Evolutionary conservation across 176 grass and related monocot species (phyloP).

Genomic region (Musa troglodytarum): DNA sequence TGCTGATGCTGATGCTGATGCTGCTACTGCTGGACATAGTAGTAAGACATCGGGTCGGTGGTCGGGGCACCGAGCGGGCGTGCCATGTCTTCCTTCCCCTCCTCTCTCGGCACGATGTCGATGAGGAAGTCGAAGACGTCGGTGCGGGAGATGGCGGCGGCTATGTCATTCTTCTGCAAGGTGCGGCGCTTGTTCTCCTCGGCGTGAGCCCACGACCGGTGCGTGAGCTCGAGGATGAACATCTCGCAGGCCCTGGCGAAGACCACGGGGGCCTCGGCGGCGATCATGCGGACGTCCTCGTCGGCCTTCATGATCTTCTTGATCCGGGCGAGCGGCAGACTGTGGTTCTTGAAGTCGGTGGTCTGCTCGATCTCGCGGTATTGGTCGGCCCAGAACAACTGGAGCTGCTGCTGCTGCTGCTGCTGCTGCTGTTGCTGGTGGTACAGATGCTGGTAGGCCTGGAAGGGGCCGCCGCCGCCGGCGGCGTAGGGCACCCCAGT

Average conservation of each 20-base stretch:
- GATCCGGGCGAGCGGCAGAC: not conserved
- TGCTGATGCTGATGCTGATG: too few relatives aligned
- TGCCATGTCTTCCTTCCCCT: not conserved
- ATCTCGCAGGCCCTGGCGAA: constrained; percentile 88
- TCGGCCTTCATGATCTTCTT: constrained; percentile 37
- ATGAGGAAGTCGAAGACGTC: constrained; percentile 28
- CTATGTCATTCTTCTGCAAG: constrained; percentile 22
- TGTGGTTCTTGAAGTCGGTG: constrained; percentile 7
- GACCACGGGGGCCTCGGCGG: constrained; percentile 80
- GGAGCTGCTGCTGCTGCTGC: constrained; percentile 9
- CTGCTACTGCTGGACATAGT: not conserved
- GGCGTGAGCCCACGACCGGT: constrained; percentile 38
- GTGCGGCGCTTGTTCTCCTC: constrained; percentile 27
- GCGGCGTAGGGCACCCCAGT: not conserved
- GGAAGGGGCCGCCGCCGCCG: not conserved
- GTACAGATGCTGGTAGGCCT: not conserved
- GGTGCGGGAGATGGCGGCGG: constrained; percentile 17
- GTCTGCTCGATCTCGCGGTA: constrained; percentile 8
- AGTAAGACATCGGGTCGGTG: not conserved
- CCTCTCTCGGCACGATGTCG: constrained; percentile 13
- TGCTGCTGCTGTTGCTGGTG: constrained; percentile 3
- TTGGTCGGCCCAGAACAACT: constrained; percentile 5
- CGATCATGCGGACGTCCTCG: constrained; percentile 91
- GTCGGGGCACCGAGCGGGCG: not conserved
- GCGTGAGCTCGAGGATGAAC: constrained; percentile 90